Conservation (phyloP, 495 filamentous ascomycete genomes). For the Penicillium nucicola region DNA sequence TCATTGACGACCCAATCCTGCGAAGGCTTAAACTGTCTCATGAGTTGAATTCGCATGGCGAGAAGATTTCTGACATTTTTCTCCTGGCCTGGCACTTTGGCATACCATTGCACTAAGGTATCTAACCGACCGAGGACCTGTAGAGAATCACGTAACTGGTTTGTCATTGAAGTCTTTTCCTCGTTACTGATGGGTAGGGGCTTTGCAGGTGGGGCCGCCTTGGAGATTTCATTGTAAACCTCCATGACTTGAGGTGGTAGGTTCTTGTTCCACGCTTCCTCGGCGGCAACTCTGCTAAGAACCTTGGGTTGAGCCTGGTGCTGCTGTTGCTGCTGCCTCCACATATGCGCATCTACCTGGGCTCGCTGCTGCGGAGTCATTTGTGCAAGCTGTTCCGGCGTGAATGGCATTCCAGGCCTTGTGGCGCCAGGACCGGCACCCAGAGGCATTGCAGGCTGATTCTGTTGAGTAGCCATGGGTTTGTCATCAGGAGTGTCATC, state of each 20-base stretch:
- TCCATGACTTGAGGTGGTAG: slow-evolving; percentile 36
- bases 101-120: slow-evolving; percentile 38
- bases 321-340: slow-evolving; percentile 35
- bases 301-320: slow-evolving; percentile 26
- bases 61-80: slow-evolving; percentile 40
- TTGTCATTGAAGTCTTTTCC: slow-evolving; percentile 44
- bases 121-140: slow-evolving; percentile 42
- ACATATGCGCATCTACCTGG: slow-evolving; percentile 37
- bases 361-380: slow-evolving; percentile 50
- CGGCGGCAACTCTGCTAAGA: slow-evolving; percentile 28
- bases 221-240: slow-evolving; percentile 37
- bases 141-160: slow-evolving; percentile 40
- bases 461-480: slow-evolving; percentile 40
- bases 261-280: slow-evolving; percentile 38
- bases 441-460: slow-evolving; percentile 29
- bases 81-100: slow-evolving; percentile 38
- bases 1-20: slow-evolving; percentile 51
- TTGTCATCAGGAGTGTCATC: slow-evolving; percentile 58
- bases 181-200: slow-evolving; percentile 37
- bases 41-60: slow-evolving; percentile 50
- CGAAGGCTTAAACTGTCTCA: slow-evolving; percentile 55
- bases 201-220: slow-evolving; percentile 26
- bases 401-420: slow-evolving; percentile 35
- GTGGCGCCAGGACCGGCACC: slow-evolving; percentile 17
- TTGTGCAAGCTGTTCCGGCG: slow-evolving; percentile 49